These are phyloP conservation scores for Dendrocalamus latiflorus DNA, from an alignment of 202 grass and related monocot genomes.

Conservation along the genomic window DNA sequence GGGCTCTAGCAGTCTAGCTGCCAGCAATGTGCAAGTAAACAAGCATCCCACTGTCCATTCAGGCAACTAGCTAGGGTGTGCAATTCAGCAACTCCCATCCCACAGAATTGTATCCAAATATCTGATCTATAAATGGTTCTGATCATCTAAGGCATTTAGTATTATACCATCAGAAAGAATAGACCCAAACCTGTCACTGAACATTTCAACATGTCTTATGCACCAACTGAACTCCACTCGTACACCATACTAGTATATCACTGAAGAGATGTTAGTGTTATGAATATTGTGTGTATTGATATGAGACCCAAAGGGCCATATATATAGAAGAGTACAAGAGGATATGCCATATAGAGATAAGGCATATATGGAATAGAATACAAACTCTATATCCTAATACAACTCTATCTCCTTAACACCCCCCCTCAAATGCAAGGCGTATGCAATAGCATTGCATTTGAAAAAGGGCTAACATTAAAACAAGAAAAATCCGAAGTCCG, in stretches of 20 bases:
- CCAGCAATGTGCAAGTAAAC: constrained; percentile 8
- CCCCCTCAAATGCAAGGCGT: too few species aligned
- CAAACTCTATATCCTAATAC: too few species aligned
- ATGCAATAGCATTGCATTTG: too few species aligned
- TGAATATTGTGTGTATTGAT: too few species aligned
- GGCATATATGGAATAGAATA: too few species aligned
- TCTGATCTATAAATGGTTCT: not conserved
- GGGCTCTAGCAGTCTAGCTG: not conserved
- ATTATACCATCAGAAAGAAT: not conserved
- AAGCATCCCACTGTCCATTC: constrained; percentile 16
- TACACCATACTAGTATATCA: not conserved
- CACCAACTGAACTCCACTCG: not conserved
- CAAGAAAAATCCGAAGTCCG: too few species aligned
- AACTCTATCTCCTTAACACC: too few species aligned
- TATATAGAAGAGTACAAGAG: too few species aligned
- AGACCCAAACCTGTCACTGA: not conserved
- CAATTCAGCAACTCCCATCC: constrained; percentile 7
- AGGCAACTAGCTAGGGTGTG: not conserved
- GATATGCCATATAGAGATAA: too few species aligned
- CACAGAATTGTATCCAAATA: not conserved
- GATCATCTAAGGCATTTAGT: not conserved
- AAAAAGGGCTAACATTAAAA: too few species aligned
- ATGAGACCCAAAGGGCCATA: too few species aligned
- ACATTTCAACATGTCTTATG: not conserved
- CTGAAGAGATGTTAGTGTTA: too few species aligned